Conservation (phyloP, 192 early-diverging fungal species). For the Spinellus fusiger region DNA sequence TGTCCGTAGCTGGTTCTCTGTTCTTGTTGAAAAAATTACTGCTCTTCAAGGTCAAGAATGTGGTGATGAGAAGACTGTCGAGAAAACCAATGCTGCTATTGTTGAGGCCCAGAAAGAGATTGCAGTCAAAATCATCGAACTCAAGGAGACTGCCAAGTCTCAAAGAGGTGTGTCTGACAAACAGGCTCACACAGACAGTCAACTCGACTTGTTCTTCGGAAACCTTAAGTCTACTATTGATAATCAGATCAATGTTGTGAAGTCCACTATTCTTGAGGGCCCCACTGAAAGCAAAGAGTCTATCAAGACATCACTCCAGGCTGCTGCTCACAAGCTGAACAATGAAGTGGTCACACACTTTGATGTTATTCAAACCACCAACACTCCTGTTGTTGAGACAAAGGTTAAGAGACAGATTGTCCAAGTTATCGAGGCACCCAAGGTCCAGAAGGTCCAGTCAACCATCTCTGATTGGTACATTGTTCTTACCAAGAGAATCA, state of each 20-base stretch:
- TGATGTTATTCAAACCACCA: slow-evolving; percentile 3
- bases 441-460: slow-evolving; percentile 1
- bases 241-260: not conserved
- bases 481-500: not conserved
- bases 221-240: slow-evolving; percentile 1
- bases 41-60: not conserved
- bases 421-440: not conserved
- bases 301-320: not conserved
- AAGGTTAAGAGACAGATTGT: slow-evolving; percentile 11
- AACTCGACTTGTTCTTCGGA: slow-evolving; percentile 10
- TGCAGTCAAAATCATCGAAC: not conserved
- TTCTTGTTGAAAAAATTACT: not conserved
- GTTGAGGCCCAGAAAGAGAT: slow-evolving; percentile 13
- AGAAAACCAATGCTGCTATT: not conserved
- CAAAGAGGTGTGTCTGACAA: not conserved
- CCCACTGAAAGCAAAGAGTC: not conserved
- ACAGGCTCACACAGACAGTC: not conserved
- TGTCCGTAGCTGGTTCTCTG: slow-evolving; percentile 5
- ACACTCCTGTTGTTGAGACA: not conserved
- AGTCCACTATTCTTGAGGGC: not conserved
- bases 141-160: not conserved
- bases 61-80: slow-evolving; percentile 4
- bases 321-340: not conserved
- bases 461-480: slow-evolving; percentile 3
- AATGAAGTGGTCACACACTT: not conserved